Conservation (phyloP, 768 basidiomycete species). For the Sistotremastrum suecicum region DNA sequence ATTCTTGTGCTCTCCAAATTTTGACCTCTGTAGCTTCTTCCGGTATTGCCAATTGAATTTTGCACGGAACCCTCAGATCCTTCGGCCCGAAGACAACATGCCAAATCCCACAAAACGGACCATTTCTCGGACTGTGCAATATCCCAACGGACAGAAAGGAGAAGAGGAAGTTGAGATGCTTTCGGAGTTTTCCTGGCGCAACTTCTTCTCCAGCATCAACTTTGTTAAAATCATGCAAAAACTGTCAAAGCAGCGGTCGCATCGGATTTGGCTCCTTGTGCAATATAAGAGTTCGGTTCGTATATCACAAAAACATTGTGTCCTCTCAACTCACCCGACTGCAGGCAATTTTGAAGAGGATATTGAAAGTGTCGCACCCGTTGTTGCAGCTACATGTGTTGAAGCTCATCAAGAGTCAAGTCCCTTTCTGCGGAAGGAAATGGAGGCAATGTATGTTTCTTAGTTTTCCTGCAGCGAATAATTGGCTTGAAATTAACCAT, state of each 20-base stretch:
- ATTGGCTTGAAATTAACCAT: not conserved
- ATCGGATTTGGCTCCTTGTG: constrained; percentile 90
- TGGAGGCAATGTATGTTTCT: constrained; percentile 76
- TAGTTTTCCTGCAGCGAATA: not conserved
- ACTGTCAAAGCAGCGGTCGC: constrained; percentile 85
- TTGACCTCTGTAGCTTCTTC: constrained; percentile 62
- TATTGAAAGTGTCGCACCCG: constrained; percentile 86
- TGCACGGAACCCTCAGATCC: constrained; percentile 45
- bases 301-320: not conserved
- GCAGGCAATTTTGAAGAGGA: constrained; percentile 90
- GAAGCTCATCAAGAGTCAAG: constrained; percentile 97
- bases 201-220: constrained; percentile 95
- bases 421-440: constrained; percentile 93
- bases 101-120: constrained; percentile 45
- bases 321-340: not conserved
- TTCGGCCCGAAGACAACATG: constrained; percentile 52
- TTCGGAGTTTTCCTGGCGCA: constrained; percentile 92
- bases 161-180: constrained; percentile 88
- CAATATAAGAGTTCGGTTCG: constrained; percentile 96
- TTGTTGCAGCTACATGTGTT: constrained; percentile 88
- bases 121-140: constrained; percentile 35
- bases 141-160: constrained; percentile 61
- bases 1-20: not conserved
- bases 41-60: constrained; percentile 77
- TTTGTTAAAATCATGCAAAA: constrained; percentile 98